Conservation (phyloP, 2,329 filamentous ascomycete species). For the Diaporthe capsici region DNA sequence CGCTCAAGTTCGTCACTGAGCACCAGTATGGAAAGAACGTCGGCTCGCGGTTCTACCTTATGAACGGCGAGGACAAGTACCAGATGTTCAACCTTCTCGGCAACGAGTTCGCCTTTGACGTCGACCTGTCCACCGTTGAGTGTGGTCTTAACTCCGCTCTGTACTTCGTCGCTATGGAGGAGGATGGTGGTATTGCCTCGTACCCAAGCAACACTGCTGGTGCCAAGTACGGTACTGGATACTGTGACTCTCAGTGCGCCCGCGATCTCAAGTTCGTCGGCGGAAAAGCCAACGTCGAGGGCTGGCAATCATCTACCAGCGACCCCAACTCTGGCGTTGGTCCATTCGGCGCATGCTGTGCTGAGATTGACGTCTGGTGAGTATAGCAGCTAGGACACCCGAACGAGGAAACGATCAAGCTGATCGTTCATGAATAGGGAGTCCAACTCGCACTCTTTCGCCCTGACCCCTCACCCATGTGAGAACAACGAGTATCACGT, state of each 20-base stretch:
- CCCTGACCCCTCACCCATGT: conserved; percentile 73
- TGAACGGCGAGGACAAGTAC: conserved; percentile 73
- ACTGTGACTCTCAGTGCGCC: conserved; percentile 57
- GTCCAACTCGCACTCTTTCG: conserved; percentile 72
- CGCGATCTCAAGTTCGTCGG: conserved; percentile 58
- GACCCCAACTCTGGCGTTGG: conserved; percentile 67
- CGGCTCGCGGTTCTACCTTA: conserved; percentile 73
- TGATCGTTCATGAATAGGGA: conserved; percentile 54
- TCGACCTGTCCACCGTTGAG: conserved; percentile 76
- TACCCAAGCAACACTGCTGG: conserved; percentile 53
- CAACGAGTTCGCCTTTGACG: conserved; percentile 80
- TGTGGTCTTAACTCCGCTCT: conserved; percentile 77
- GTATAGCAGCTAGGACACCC: fast-evolving
- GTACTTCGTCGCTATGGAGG: conserved; percentile 55
- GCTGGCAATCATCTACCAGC: conserved; percentile 62
- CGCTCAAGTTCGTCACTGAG: conserved; percentile 62
- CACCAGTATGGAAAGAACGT: conserved; percentile 58
- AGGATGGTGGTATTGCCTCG: conserved; percentile 55
- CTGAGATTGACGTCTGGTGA: conserved; percentile 64
- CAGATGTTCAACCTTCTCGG: conserved; percentile 75
- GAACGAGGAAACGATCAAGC: background rate
- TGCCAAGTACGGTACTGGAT: conserved; percentile 64
- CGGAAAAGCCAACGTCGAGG: conserved; percentile 57
- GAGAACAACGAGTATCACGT: conserved; percentile 55
- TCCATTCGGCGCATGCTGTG: conserved; percentile 66